Evolutionary conservation across 129 eudicot genomes (phyloP).

Genomic region (Glebionis coronaria): DNA sequence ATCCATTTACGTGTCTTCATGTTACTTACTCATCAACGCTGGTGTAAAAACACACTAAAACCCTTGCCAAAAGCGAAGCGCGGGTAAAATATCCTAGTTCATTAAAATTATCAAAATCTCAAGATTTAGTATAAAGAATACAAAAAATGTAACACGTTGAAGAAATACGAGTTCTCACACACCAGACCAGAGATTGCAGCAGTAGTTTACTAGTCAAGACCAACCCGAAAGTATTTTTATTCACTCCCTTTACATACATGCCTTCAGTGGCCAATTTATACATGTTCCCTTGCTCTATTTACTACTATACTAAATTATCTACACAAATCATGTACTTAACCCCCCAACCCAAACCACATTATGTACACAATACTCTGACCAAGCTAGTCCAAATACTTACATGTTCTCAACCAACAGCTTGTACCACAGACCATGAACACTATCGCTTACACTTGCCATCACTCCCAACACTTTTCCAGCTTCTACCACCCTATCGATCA

Average conservation of each 20-base stretch:
- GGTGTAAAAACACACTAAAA: too few relatives aligned
- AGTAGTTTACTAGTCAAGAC: too few relatives aligned
- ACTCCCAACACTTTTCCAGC: slow-evolving; percentile 61
- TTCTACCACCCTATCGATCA: slow-evolving; percentile 50
- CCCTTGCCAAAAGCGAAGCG: too few relatives aligned
- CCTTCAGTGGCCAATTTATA: slow-evolving; percentile 25
- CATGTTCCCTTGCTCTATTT: slow-evolving; percentile 25
- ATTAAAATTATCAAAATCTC: too few relatives aligned
- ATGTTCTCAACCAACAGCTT: slow-evolving; percentile 37
- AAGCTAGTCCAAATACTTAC: slow-evolving; percentile 25
- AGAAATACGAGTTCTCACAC: too few relatives aligned
- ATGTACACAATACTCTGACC: slow-evolving; percentile 21
- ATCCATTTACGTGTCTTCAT: too few relatives aligned
- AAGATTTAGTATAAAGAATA: too few relatives aligned
- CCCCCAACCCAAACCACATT: slow-evolving; percentile 21
- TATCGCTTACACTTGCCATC: slow-evolving; percentile 54
- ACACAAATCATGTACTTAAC: slow-evolving; percentile 29
- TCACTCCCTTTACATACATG: slow-evolving; percentile 32
- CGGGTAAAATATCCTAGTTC: too few relatives aligned
- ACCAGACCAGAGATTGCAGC: too few relatives aligned
- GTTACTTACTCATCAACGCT: too few relatives aligned
- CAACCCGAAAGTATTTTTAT: slow-evolving; percentile 15
- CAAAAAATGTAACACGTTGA: too few relatives aligned
- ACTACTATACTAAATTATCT: slow-evolving; percentile 16
- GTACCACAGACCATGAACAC: slow-evolving; percentile 84